Evolutionary conservation across 2,329 filamentous ascomycete species (phyloP).

Genomic region (Microsporum audouinii): DNA sequence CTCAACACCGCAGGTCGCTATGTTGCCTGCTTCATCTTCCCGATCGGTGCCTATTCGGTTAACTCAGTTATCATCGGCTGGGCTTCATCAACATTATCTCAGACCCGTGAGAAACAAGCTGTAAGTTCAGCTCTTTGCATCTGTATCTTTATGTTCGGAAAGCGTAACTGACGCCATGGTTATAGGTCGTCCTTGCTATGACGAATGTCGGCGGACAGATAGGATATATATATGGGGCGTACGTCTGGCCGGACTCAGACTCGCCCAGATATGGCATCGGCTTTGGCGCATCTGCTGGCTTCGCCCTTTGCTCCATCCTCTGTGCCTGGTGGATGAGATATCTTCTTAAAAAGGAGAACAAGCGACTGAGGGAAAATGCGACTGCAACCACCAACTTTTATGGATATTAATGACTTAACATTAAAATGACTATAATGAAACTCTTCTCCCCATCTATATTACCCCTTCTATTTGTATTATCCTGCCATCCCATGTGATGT

Average conservation of each 20-base stretch:
- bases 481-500: background rate
- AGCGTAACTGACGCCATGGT: background rate
- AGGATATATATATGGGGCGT: slow-evolving; percentile 31
- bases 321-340: slow-evolving; percentile 16
- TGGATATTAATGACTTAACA: slow-evolving; percentile 9
- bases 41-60: slow-evolving; percentile 24
- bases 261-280: slow-evolving; percentile 14
- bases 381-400: slow-evolving; percentile 12
- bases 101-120: slow-evolving; percentile 36
- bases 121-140: slow-evolving; percentile 16
- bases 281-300: slow-evolving; percentile 13
- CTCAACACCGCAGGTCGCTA: slow-evolving; percentile 23
- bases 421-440: background rate
- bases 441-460: background rate
- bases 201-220: slow-evolving; percentile 34
- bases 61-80: slow-evolving; percentile 36
- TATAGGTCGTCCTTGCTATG: slow-evolving; percentile 24
- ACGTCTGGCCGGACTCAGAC: slow-evolving; percentile 25
- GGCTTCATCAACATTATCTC: slow-evolving; percentile 32
- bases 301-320: slow-evolving; percentile 14
- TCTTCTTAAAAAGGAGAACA: slow-evolving; percentile 13
- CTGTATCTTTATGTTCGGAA: background rate
- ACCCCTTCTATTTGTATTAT: background rate
- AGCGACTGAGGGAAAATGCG: slow-evolving; percentile 4
- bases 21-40: slow-evolving; percentile 24